Base-by-base conservation (phyloP, 2,329 filamentous ascomycete genomes). In the Orbilia oligospora region DNA sequence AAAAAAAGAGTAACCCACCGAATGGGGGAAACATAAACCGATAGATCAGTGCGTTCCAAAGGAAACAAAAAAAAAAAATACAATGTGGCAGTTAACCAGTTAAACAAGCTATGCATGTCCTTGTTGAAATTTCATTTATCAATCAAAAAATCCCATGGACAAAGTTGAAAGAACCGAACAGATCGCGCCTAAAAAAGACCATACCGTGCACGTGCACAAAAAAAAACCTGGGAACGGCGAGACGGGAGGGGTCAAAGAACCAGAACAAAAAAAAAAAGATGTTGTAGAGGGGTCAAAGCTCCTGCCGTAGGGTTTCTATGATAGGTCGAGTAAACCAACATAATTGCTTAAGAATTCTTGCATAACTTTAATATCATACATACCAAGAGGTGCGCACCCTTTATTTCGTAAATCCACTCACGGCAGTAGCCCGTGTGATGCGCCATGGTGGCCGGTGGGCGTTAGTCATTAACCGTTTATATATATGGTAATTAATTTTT, bases 241-340 rank as follows among this genome's bases (percentile, higher is more conserved):
- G 20, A 27, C 56, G 36, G 56, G 56, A 41, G 27, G 30, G 64
- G 48, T 44, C 8, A 46, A 46, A 18, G 10, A 46, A 1, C 16
- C 5, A 46, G 14, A 46, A 46, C n/a, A 46, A 46, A 46, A 46
- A 18, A 16, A 46, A 6, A 3, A 46, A 18, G 22, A 1, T 14
- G n/a, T n/a, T n/a, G n/a, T n/a, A n/a, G n/a, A 22, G 63, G 33
- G 71, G 71, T 75, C 71, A 75, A 75, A 75, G 71, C 71, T 75
- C 71, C 71, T 44, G 30, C 24, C 22, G 22, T 24, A 14, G 22
- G 10, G 27, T 27, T 51, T 46, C 24, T 16, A 55, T n/a, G n/a
- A n/a, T 53, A 53, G 27, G 44, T 55, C 48, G 6, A 22, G 44
- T 36, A 22, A n/a, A 14, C 9, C 48, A 1, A 8, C 10, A 5